Evolutionary conservation across 139 green algal species (phyloP), one percentile per base, ranked within the genome.

Genomic region (Penium margaritaceum): DNA sequence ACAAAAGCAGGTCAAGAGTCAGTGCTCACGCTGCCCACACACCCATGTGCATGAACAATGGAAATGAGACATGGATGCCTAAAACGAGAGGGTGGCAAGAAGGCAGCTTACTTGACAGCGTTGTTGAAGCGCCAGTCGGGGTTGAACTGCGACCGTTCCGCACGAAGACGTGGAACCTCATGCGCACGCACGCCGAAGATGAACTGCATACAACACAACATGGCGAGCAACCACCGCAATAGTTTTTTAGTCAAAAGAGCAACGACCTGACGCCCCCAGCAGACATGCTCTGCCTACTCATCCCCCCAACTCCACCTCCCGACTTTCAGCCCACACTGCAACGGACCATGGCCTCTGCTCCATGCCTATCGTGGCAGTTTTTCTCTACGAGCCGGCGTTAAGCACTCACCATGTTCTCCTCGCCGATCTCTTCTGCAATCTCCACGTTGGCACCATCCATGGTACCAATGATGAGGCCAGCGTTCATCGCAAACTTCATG

Each of bases 401-500:
- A 19, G 24, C 9, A 19, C 34, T 89, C 5, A 79, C 72, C 72
- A 95, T 82, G 84, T 95, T 92, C 62, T 95, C 89, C 58, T 38
- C 72, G 27, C 87, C 87, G 19, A 85, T 87, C 78, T 89, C 90
- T 81, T 98, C 88, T 0, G 84, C 87, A 63, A 99, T 99, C 87
- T 99, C 94, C 19, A 99, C 89, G 84, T 97, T 99, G 47, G 94
- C 92, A 34, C 94, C 94, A 76, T 99, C 94, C 88, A 98, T 89
- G 9, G 94, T 99, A 75, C 94, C 94, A 54, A 99, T 92, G 86
- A 97, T 98, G 67, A 99, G 87, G 66, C 80, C 90, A 55, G 94
- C 94, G 75, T 99, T 99, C 89, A 98, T 96, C 30, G 84, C 81
- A 83, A 99, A 99, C 88, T 99, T 99, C 94, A 99, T 99, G 91